A percentile compares a stretch with the other conserved stretches of the same genome.
These are phyloP conservation scores for Graphilbum fragrans DNA, from an alignment of 2,329 filamentous ascomycete genomes.

Conservation along the genomic window DNA sequence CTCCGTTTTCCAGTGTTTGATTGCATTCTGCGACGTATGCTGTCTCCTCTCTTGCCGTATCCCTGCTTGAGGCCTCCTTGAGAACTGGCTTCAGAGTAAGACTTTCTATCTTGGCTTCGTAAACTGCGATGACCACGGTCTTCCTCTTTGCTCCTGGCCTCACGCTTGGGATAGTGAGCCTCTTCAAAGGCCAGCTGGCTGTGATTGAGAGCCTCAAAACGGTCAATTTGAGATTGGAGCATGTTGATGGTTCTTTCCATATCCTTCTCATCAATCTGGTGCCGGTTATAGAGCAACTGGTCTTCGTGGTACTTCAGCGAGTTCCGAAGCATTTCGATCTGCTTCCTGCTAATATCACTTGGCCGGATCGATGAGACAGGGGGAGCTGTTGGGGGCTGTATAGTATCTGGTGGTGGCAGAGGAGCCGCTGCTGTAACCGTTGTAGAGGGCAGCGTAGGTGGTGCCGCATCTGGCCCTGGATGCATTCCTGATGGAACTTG, in stretches of 20 bases:
- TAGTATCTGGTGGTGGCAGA: constrained; percentile 1
- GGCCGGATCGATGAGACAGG: constrained; percentile 47
- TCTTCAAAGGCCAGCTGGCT: constrained; percentile 34
- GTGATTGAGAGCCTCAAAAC: constrained; percentile 34
- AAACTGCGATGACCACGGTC: not conserved
- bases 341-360: constrained; percentile 48
- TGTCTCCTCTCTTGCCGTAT: constrained; percentile 8
- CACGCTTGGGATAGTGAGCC: constrained; percentile 24
- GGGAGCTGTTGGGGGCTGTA: constrained; percentile 20
- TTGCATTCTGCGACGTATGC: constrained; percentile 6
- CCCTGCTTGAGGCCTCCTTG: constrained; percentile 3
- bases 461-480: not conserved
- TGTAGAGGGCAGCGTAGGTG: constrained; percentile 1
- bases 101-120: not conserved
- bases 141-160: constrained; percentile 13
- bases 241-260: constrained; percentile 35
- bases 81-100: not conserved
- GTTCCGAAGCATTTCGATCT: constrained; percentile 37
- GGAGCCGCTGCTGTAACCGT: not conserved
- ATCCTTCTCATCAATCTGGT: constrained; percentile 46
- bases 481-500: not conserved
- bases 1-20: constrained; percentile 5
- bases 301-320: constrained; percentile 44
- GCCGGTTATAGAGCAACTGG: constrained; percentile 48
- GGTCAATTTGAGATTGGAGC: constrained; percentile 18